Evolutionary conservation across 78 protist species (phyloP), one percentile per base, ranked within the genome.

Genomic region (Dictyostelium discoideum): DNA sequence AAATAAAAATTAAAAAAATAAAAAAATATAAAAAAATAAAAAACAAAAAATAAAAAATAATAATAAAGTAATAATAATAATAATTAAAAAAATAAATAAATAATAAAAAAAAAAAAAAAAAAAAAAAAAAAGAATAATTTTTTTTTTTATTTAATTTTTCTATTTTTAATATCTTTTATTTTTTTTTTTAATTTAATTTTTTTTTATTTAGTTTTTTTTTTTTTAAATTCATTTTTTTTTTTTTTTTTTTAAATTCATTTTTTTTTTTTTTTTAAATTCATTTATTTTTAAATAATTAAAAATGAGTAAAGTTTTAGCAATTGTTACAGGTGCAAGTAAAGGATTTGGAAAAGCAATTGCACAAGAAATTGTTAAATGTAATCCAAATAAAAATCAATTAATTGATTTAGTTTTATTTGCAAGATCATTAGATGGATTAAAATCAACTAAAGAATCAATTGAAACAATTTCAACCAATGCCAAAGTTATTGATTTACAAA

Each of bases 331-430:
- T 14, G 63, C 69, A 9, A 48, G 57, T 22, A 88, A 76, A 88
- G 93, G 93, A 54, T 88, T 79, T 79, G 93, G 93, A 5, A 14
- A 9, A 42, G 32, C 85, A 22, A 88, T 88, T 18, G 63, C 78
- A 63, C 63, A 88, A 65, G 82, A 88, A 29, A 37, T 88, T n/a
- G 18, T 50, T 10, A 79, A 77, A 7, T 8, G 24, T 29, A 48
- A 40, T 24, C 22, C 65, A 26, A 67, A 63, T 67, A 37, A 72
- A 72, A 32, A 32, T 24, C 79, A 26, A 44, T 37, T 6, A 20
- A 46, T 89, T 48, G 94, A 89, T 50, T 89, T 89, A 26, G 24
- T 69, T n/a, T 26, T 89, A 11, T 89, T 67, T 73, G 94, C 94
- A 6, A 65, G 86, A 60, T 82, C 94, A 11, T 11, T n/a, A 9